phyloP scores from a whole-genome alignment of 371 early-diverging fungal genomes.

The Rhizopus delemar region DNA sequence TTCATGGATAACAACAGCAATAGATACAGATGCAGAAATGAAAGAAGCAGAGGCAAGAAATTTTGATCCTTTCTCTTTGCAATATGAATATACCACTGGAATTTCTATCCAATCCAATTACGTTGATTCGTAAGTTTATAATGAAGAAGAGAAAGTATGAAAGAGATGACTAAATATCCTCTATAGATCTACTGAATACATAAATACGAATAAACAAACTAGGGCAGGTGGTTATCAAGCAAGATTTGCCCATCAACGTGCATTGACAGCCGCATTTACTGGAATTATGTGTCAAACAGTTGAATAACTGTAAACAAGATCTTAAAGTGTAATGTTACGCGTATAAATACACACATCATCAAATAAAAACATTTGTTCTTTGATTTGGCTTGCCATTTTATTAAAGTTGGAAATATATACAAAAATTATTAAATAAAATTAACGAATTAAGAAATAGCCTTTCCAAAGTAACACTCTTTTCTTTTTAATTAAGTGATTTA shows the following conservation, averaged over 20 bases:
- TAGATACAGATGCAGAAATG: slow-evolving; percentile 47
- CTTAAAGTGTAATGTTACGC: too few species aligned
- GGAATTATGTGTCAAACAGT: slow-evolving; percentile 38
- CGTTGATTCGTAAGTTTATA: slow-evolving; percentile 51
- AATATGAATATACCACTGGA: slow-evolving; percentile 52
- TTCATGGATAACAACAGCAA: slow-evolving; percentile 47
- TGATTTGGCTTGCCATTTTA: background rate
- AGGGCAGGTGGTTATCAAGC: slow-evolving; percentile 62
- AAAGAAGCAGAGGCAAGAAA: slow-evolving; percentile 44
- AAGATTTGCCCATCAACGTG: slow-evolving; percentile 57
- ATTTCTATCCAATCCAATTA: slow-evolving; percentile 48
- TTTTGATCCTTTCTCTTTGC: slow-evolving; percentile 57
- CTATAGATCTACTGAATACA: slow-evolving; percentile 43
- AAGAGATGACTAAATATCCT: too few species aligned
- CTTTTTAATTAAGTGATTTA: too few species aligned
- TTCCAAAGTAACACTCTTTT: too few species aligned
- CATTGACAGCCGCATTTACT: slow-evolving; percentile 58
- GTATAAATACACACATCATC: too few species aligned
- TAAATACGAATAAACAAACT: slow-evolving; percentile 41
- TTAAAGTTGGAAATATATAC: background rate
- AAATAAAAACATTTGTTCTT: too few species aligned
- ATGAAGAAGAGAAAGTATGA: too few species aligned
- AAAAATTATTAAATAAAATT: too few species aligned
- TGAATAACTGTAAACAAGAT: slow-evolving; percentile 11
- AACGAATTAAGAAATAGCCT: too few species aligned